Conservation (phyloP, 306 rosid species). For the Cicer chorassanicum region DNA sequence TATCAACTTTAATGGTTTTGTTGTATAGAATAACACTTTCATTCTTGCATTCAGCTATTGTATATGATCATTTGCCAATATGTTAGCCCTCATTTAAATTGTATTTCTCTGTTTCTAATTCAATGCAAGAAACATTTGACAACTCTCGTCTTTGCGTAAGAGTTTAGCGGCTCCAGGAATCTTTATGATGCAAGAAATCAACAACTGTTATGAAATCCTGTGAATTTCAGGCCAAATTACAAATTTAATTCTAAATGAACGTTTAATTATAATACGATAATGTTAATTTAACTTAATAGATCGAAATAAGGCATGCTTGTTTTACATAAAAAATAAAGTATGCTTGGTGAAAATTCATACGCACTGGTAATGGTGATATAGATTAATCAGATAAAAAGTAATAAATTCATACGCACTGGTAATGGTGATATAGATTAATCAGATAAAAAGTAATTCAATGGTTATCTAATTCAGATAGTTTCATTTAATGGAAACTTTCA, state of each 20-base stretch:
- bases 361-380: not conserved
- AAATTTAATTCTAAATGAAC: not conserved
- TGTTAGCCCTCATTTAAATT: not conserved
- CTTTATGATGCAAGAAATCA: not conserved
- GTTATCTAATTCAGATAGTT: no score
- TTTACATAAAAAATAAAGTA: not conserved
- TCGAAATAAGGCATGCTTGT: not conserved
- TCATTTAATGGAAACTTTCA: no score
- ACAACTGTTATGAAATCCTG: not conserved
- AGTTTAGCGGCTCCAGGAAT: not conserved
- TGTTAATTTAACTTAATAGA: not conserved
- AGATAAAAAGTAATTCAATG: no score
- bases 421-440: not conserved
- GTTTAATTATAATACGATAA: not conserved
- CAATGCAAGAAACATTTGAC: slow-evolving; percentile 2
- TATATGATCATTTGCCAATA: slow-evolving; percentile 6
- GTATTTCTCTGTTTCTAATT: not conserved
- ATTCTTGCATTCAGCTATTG: not conserved
- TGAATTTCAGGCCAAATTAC: not conserved
- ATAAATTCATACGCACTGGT: not conserved
- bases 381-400: no score
- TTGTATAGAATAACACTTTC: slow-evolving; percentile 26
- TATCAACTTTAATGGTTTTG: not conserved
- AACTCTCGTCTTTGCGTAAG: not conserved
- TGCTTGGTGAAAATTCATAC: not conserved